phyloP scores from a whole-genome alignment of 2,329 filamentous ascomycete species.

The Diaporthe citriasiana region DNA sequence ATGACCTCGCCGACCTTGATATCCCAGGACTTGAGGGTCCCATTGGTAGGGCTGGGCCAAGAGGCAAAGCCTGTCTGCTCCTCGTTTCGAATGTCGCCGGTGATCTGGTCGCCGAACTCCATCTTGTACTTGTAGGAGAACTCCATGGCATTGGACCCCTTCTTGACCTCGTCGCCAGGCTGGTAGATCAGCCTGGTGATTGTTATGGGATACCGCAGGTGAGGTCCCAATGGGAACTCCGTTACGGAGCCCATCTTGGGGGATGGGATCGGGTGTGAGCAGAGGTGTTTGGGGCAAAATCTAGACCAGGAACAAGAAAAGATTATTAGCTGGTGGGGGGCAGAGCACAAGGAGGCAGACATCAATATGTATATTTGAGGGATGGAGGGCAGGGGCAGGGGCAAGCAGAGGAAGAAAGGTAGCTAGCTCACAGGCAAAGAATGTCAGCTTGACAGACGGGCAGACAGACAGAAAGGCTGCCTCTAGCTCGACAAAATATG shows the following conservation, averaged over 20 bases:
- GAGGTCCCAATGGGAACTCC: conserved; percentile 65
- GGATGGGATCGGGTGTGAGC: background rate
- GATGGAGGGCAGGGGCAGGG: background rate
- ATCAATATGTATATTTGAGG: background rate
- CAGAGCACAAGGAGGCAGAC: background rate
- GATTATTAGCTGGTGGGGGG: background rate
- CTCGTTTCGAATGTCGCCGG: conserved; percentile 73
- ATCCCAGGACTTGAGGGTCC: conserved; percentile 82
- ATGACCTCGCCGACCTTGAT: conserved; percentile 78
- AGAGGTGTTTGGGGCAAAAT: background rate
- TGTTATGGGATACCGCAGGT: conserved; percentile 92
- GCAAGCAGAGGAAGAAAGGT: background rate
- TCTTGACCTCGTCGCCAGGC: conserved; percentile 80
- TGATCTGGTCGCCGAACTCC: conserved; percentile 77
- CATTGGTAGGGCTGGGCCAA: conserved; percentile 88
- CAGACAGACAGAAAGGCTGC: background rate
- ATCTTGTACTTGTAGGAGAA: conserved; percentile 89
- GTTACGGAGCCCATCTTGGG: conserved; percentile 57
- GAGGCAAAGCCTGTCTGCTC: conserved; percentile 79
- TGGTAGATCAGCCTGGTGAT: conserved; percentile 86
- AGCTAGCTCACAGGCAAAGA: background rate
- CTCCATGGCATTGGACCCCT: conserved; percentile 83
- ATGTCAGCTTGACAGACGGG: background rate
- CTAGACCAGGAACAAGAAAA: background rate
- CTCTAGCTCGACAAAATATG: conserved; percentile 11